These are phyloP conservation scores for Amphichorda felina DNA, from an alignment of 2,329 filamentous ascomycete genomes.

Conservation along the genomic window DNA sequence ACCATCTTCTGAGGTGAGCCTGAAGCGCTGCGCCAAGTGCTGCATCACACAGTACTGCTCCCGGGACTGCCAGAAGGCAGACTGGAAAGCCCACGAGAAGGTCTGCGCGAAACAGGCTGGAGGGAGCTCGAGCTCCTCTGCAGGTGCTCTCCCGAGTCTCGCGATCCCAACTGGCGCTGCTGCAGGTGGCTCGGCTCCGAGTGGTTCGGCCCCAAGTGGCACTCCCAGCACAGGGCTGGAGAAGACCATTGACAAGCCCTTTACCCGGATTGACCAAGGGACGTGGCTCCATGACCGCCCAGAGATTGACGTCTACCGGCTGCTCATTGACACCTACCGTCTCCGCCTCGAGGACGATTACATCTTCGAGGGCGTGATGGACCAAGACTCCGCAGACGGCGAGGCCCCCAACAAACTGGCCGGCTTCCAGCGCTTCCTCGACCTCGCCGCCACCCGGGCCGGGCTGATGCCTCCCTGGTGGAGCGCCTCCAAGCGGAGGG, in stretches of 20 bases:
- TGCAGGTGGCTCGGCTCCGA: neutral
- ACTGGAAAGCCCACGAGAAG: slow-evolving; percentile 38
- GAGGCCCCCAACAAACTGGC: slow-evolving; percentile 9
- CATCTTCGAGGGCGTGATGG: slow-evolving; percentile 12
- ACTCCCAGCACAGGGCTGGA: slow-evolving; percentile 19
- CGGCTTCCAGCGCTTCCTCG: slow-evolving; percentile 25
- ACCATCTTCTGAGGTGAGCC: slow-evolving; percentile 11
- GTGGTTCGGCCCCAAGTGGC: slow-evolving; percentile 9
- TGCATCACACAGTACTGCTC: slow-evolving; percentile 35
- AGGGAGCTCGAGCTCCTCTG: neutral
- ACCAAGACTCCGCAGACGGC: slow-evolving; percentile 16
- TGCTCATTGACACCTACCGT: slow-evolving; percentile 35
- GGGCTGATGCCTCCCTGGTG: slow-evolving; percentile 33
- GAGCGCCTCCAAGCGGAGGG: slow-evolving; percentile 20
- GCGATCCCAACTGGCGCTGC: neutral
- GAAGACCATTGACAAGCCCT: slow-evolving; percentile 18
- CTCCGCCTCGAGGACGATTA: slow-evolving; percentile 28
- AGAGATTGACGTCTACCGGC: slow-evolving; percentile 27
- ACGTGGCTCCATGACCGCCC: slow-evolving; percentile 31
- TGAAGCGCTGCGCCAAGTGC: slow-evolving; percentile 35
- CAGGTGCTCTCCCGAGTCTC: too few species aligned
- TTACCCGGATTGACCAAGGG: slow-evolving; percentile 23
- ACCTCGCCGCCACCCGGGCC: slow-evolving; percentile 9
- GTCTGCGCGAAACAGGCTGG: slow-evolving; percentile 19
- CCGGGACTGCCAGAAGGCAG: slow-evolving; percentile 33